Percentiles rank a stretch among this genome's conserved stretches.
Conservation (phyloP, 2,329 filamentous ascomycete genomes). For the Ophiostoma piceae region DNA sequence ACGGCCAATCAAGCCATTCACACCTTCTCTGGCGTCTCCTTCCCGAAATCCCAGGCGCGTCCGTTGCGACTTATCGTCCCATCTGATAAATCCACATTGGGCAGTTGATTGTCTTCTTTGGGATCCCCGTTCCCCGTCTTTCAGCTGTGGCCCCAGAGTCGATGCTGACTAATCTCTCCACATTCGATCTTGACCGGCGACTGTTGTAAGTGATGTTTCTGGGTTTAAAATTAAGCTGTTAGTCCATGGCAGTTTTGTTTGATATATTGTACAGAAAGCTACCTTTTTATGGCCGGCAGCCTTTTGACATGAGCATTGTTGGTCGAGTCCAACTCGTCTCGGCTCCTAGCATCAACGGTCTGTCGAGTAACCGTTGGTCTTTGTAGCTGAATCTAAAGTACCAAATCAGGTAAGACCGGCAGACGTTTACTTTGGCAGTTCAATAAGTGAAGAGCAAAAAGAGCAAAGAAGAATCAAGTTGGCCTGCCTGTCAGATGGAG, state of each 20-base stretch:
- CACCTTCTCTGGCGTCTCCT: not conserved
- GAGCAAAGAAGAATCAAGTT: no score
- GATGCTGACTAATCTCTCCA: slow-evolving; percentile 1
- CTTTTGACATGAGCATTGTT: not conserved
- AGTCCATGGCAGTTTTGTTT: no score
- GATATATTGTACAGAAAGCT: no score
- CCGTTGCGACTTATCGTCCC: not conserved
- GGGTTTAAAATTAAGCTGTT: no score
- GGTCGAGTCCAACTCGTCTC: not conserved
- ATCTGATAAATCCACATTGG: not conserved
- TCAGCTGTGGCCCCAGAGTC: not conserved
- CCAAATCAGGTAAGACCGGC: no score
- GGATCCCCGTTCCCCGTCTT: slow-evolving; percentile 11
- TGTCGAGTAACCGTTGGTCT: not conserved
- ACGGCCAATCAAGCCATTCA: not conserved
- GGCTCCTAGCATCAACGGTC: not conserved
- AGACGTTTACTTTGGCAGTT: no score
- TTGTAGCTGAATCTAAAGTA: no score
- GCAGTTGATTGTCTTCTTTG: slow-evolving; percentile 6
- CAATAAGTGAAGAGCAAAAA: no score
- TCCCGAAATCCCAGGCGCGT: not conserved
- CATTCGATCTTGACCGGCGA: not conserved
- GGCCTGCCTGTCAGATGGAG: no score
- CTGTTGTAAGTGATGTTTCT: not conserved
- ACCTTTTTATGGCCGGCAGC: no score